Base-by-base conservation (phyloP, 768 basidiomycete species). In the Auricularia auricula-judae region DNA sequence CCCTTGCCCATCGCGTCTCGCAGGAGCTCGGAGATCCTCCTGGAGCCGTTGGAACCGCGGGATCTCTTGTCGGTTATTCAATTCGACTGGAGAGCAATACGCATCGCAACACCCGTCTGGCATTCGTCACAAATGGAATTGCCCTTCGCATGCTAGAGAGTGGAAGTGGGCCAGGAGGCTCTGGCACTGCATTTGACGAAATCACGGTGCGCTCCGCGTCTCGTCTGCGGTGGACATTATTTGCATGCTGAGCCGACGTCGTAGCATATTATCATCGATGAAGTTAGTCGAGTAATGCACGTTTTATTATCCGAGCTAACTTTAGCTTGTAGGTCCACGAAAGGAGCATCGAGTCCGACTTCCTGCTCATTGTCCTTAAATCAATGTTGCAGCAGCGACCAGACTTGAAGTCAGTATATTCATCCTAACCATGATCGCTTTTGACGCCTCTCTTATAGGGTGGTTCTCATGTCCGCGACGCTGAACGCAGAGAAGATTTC, bases 381-480 rank as follows among this genome's bases (percentile, higher is more conserved):
- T 86, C 89, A 16, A 76, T 98, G 39, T 74, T 97, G 62, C 75
- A 81, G 63, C 84, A 87, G 67, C 82, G 91, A 33, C 82, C 86
- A 61, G 86, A 96, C 69, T 78, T 99, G n/a, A 95, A 91, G 93
- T 89, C 67, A 65, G 79, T 72, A 5, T 43, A 18, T 44, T 56
- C 36, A 58, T 29, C 29, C 3, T 2, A 29, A 29, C 29, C 29
- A 29, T 29, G 29, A 29, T 29, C 29, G 29, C 29, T 29, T 29
- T 29, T 29, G 29, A 29, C 29, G 29, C 29, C 29, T 29, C 2
- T 29, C 29, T 29, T 29, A 62, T 16, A 94, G 92, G 75, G 85
- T 99, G 47, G 84, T 98, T 16, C 81, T 98, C 59, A 99, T 99
- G 96, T 96, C 93, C 36, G 96, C 97, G 1, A 99, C 97, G 0